Evolutionary conservation across 495 filamentous ascomycete species (phyloP).

Genomic region (Daldinia concentrica): DNA sequence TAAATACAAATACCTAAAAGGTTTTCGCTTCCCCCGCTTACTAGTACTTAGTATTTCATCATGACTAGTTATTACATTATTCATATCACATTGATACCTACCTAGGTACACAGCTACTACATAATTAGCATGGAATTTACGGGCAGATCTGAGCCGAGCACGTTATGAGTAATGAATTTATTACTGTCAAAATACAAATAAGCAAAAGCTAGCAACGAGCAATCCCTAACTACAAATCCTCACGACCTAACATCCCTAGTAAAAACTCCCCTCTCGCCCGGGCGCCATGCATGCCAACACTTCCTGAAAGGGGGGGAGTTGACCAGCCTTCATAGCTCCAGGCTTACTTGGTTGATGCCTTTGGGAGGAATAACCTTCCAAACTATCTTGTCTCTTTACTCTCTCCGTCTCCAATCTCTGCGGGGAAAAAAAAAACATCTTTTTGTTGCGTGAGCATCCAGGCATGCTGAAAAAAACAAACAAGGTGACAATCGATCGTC

Average conservation of each 20-base stretch:
- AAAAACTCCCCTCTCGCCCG: slow-evolving; percentile 20
- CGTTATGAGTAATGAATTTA: slow-evolving; percentile 17
- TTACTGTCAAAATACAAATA: slow-evolving; percentile 21
- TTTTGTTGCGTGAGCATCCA: slow-evolving; percentile 3
- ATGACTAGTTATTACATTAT: too few species aligned
- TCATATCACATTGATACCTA: too few species aligned
- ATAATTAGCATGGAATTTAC: not conserved
- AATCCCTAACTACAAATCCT: slow-evolving; percentile 19
- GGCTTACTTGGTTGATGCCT: slow-evolving; percentile 16
- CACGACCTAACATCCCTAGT: slow-evolving; percentile 1
- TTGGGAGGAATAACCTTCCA: not conserved
- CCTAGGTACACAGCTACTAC: too few species aligned
- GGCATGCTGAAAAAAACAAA: not conserved
- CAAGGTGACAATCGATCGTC: not conserved
- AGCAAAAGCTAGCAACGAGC: slow-evolving; percentile 19
- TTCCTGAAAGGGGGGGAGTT: not conserved
- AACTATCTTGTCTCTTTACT: not conserved
- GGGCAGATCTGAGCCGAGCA: too few species aligned
- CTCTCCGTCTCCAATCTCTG: not conserved
- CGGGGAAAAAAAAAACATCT: not conserved
- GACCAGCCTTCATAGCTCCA: slow-evolving; percentile 34
- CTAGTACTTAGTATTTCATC: too few species aligned
- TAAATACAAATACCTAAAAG: not conserved
- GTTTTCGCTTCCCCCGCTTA: not conserved
- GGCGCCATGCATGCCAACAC: slow-evolving; percentile 24